These are phyloP conservation scores for Massarina eburnea DNA, from an alignment of 2,329 filamentous ascomycete genomes.

Conservation along the genomic window DNA sequence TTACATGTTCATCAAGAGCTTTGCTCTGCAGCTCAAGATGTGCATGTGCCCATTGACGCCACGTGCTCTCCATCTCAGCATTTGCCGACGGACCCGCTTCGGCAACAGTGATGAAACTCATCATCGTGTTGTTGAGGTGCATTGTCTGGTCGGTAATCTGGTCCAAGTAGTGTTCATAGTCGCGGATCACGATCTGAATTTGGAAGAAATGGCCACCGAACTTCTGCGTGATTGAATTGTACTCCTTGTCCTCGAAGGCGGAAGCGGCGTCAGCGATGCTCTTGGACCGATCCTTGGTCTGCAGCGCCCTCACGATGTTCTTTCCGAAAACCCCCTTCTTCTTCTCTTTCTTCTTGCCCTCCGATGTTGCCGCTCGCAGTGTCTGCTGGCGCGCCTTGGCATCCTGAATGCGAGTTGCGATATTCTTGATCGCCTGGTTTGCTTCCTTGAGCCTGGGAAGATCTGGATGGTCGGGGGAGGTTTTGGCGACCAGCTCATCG, in stretches of 20 bases:
- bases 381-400: constrained; percentile 93
- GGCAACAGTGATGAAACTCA: constrained; percentile 81
- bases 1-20: constrained; percentile 81
- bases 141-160: constrained; percentile 78
- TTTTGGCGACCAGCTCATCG: constrained; percentile 75
- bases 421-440: constrained; percentile 66
- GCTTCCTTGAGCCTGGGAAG: constrained; percentile 69
- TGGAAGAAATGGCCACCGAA: constrained; percentile 93
- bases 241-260: constrained; percentile 74
- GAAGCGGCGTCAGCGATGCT: constrained; percentile 66
- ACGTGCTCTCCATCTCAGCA: constrained; percentile 89
- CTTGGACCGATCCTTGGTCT: constrained; percentile 82
- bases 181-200: constrained; percentile 86
- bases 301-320: constrained; percentile 81
- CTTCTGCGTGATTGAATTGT: constrained; percentile 77
- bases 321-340: constrained; percentile 60
- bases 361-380: constrained; percentile 52
- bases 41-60: constrained; percentile 85
- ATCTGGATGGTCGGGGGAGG: constrained; percentile 82
- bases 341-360: constrained; percentile 41
- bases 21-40: constrained; percentile 84
- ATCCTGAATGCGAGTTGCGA: constrained; percentile 78
- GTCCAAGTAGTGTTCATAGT: constrained; percentile 91
- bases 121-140: constrained; percentile 77
- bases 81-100: constrained; percentile 61